These are phyloP conservation scores for Mycena alexandri DNA, from an alignment of 768 basidiomycete species.

Conservation along the genomic window DNA sequence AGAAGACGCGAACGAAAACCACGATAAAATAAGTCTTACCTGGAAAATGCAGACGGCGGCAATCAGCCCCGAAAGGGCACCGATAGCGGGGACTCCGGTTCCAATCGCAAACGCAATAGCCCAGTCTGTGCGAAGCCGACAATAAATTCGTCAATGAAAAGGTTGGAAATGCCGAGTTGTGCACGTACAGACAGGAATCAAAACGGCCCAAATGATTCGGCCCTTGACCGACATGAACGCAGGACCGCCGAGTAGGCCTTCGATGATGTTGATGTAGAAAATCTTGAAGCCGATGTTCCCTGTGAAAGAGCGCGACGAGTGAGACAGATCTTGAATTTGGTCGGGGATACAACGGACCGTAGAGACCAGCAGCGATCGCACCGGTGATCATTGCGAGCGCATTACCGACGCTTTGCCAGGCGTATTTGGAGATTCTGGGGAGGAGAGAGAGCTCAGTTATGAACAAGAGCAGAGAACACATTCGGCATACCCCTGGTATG, in stretches of 20 bases:
- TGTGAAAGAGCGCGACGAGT: slow-evolving; percentile 20
- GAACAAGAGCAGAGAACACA: slow-evolving; percentile 7
- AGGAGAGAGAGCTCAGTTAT: slow-evolving; percentile 20
- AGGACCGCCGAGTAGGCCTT: slow-evolving; percentile 17
- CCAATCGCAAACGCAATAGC: slow-evolving; percentile 22
- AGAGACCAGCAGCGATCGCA: slow-evolving; percentile 23
- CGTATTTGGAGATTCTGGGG: slow-evolving; percentile 18
- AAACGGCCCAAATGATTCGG: slow-evolving; percentile 22
- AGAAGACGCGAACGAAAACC: slow-evolving; percentile 16
- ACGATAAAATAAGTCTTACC: slow-evolving; percentile 17
- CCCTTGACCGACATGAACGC: slow-evolving; percentile 23
- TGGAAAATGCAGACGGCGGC: slow-evolving; percentile 24
- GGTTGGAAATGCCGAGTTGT: slow-evolving; percentile 21
- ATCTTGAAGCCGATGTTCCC: slow-evolving; percentile 24
- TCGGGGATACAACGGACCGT: slow-evolving; percentile 17
- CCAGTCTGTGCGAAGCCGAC: slow-evolving; percentile 16
- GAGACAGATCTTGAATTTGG: slow-evolving; percentile 11
- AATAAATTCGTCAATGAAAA: slow-evolving; percentile 19
- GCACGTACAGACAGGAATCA: slow-evolving; percentile 21
- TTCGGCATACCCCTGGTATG: slow-evolving; percentile 24
- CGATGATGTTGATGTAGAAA: slow-evolving; percentile 20
- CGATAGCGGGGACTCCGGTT: slow-evolving; percentile 21
- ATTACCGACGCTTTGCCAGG: slow-evolving; percentile 22
- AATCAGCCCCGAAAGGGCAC: slow-evolving; percentile 21
- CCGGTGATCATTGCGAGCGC: slow-evolving; percentile 20